A percentile compares a stretch with the other conserved stretches of the same genome.
phyloP scores from a whole-genome alignment of 2,329 filamentous ascomycete species.

The Amphichorda felina region DNA sequence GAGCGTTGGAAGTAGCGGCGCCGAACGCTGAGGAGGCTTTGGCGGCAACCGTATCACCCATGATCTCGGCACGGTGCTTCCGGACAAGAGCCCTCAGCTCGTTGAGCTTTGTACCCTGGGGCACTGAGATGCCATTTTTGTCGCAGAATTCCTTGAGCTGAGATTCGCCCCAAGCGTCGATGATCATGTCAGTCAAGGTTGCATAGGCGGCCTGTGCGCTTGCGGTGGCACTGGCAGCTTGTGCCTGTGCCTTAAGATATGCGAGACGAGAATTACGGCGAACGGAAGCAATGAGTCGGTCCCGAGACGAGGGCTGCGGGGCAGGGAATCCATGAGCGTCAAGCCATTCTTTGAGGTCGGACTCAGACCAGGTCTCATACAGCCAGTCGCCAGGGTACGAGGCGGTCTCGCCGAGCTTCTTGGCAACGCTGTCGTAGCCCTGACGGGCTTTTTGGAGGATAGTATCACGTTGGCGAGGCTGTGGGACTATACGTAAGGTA shows the following conservation, averaged over 20 bases:
- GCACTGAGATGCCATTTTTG: constrained; percentile 75
- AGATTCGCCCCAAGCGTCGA: constrained; percentile 81
- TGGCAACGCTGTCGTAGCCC: constrained; percentile 69
- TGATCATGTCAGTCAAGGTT: constrained; percentile 68
- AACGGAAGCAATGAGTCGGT: constrained; percentile 78
- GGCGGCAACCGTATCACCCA: constrained; percentile 50
- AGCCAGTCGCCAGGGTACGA: constrained; percentile 94
- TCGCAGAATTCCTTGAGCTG: constrained; percentile 89
- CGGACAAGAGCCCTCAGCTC: constrained; percentile 83
- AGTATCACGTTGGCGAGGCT: constrained; percentile 75
- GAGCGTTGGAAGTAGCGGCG: constrained; percentile 62
- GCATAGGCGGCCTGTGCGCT: constrained; percentile 60
- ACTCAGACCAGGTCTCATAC: constrained; percentile 83
- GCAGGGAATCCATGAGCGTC: constrained; percentile 77
- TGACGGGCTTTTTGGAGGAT: constrained; percentile 67
- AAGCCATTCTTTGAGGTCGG: constrained; percentile 87
- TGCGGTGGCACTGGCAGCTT: constrained; percentile 46
- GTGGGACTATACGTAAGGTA: constrained; percentile 48
- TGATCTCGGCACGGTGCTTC: constrained; percentile 66
- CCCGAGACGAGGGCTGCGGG: constrained; percentile 73
- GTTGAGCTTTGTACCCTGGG: constrained; percentile 82
- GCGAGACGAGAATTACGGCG: constrained; percentile 83
- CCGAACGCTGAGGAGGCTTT: constrained; percentile 51
- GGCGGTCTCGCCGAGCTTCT: constrained; percentile 61
- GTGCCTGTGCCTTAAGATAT: constrained; percentile 53